Evolutionary conservation across 306 rosid genomes (phyloP).

Genomic region (Malus sieversii): DNA sequence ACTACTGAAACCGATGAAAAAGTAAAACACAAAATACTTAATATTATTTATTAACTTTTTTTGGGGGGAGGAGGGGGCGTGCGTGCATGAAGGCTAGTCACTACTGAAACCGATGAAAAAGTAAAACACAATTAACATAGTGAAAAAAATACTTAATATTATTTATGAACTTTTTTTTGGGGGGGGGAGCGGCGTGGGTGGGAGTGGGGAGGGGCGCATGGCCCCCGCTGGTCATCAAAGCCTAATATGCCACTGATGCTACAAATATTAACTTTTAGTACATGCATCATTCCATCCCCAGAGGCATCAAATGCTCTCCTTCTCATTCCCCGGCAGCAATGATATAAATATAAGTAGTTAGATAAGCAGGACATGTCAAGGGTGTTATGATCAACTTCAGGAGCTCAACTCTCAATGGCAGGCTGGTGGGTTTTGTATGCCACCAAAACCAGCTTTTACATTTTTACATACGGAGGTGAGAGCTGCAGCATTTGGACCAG

Average conservation of each 20-base stretch:
- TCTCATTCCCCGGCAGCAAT: neutral
- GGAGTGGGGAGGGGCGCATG: neutral
- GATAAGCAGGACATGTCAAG: neutral
- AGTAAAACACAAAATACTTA: neutral
- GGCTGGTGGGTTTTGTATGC: conserved; percentile 35
- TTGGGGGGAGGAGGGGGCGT: neutral
- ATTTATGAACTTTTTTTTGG: neutral
- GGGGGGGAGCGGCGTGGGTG: too few relatives aligned
- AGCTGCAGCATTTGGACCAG: conserved; percentile 4
- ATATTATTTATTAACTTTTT: neutral
- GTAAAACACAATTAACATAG: neutral
- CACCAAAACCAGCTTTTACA: conserved; percentile 28
- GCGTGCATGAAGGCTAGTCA: too few relatives aligned
- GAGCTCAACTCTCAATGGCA: conserved; percentile 21
- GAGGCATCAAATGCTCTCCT: neutral
- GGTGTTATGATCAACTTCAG: neutral
- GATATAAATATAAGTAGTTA: neutral
- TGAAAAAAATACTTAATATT: neutral
- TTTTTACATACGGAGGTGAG: conserved; percentile 28
- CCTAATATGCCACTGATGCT: neutral
- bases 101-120: neutral
- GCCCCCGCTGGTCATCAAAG: neutral
- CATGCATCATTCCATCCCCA: neutral
- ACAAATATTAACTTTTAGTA: neutral
- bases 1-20: neutral